A percentile compares a stretch with the other conserved stretches of the same genome.
These are phyloP conservation scores for Phytophthora hybrid DNA, from an alignment of 352 stramenopile species.

Conservation along the genomic window DNA sequence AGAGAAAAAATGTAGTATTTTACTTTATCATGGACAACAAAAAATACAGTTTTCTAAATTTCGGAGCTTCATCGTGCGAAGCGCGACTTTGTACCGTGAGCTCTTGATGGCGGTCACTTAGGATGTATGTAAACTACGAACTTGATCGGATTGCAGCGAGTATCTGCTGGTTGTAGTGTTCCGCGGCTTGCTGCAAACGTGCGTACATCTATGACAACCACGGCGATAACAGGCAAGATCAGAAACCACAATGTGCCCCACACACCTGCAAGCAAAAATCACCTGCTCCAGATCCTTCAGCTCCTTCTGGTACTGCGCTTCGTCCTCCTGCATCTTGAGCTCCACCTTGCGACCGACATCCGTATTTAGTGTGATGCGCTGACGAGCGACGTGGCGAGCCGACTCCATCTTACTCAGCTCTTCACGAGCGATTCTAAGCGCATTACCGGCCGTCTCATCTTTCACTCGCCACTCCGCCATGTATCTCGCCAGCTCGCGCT, in stretches of 20 bases:
- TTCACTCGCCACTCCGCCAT: slow-evolving; percentile 73
- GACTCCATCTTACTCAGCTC: slow-evolving; percentile 68
- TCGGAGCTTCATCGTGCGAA: no score
- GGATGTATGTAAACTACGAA: slow-evolving; percentile 32
- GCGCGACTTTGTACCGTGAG: no score
- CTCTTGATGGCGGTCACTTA: no score
- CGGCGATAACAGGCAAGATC: slow-evolving; percentile 10
- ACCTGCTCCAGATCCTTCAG: slow-evolving; percentile 73
- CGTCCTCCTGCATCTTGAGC: slow-evolving; percentile 69
- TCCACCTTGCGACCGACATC: slow-evolving; percentile 68
- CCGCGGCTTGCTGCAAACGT: slow-evolving; percentile 61
- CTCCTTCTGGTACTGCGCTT: slow-evolving; percentile 71
- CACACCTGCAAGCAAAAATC: not conserved
- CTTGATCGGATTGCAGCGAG: slow-evolving; percentile 48
- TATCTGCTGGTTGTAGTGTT: slow-evolving; percentile 86
- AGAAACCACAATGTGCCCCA: slow-evolving; percentile 9
- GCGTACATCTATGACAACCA: slow-evolving; percentile 64
- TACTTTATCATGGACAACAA: no score
- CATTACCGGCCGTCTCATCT: slow-evolving; percentile 64
- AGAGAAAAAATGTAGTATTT: no score
- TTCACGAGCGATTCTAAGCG: slow-evolving; percentile 56
- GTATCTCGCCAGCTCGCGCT: slow-evolving; percentile 68
- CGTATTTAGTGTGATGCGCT: slow-evolving; percentile 62
- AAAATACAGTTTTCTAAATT: no score
- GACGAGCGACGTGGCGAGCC: slow-evolving; percentile 54